Percentiles rank a stretch among this genome's conserved stretches.
These are phyloP conservation scores for Dendrobium huoshanense DNA, from an alignment of 106 monocot species.

Conservation along the genomic window DNA sequence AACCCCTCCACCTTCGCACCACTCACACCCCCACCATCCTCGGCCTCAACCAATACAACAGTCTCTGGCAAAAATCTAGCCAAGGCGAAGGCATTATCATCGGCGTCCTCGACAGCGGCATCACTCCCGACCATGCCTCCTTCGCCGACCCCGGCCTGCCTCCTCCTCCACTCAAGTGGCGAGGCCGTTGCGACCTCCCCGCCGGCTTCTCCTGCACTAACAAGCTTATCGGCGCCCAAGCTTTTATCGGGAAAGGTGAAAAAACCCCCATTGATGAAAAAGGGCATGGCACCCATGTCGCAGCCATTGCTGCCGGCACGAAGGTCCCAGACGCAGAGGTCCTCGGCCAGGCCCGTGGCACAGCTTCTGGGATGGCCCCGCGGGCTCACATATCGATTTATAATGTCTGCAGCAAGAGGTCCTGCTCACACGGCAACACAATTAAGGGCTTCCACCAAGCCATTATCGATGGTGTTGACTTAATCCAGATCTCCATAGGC, in stretches of 20 bases:
- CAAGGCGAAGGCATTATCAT: constrained; percentile 42
- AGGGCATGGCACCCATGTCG: constrained; percentile 40
- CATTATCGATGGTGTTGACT: constrained; percentile 23
- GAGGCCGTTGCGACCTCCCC: constrained; percentile 22
- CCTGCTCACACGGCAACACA: background rate
- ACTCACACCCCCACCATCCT: constrained; percentile 17
- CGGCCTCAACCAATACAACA: background rate
- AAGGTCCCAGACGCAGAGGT: constrained; percentile 18
- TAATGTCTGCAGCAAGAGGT: constrained; percentile 1
- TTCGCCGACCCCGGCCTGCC: constrained; percentile 30
- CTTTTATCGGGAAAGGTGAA: background rate
- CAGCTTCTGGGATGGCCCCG: constrained; percentile 28
- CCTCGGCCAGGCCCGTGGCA: constrained; percentile 25
- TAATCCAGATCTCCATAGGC: constrained; percentile 21
- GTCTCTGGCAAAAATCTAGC: constrained; percentile 15
- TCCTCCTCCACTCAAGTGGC: constrained; percentile 36
- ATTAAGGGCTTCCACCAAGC: constrained; percentile 22
- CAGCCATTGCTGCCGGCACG: constrained; percentile 25
- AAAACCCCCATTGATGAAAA: constrained; percentile 1
- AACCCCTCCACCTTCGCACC: constrained; percentile 4
- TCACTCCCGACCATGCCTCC: constrained; percentile 33
- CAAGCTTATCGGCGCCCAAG: constrained; percentile 37
- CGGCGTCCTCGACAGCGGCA: constrained; percentile 45
- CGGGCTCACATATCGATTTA: constrained; percentile 14
- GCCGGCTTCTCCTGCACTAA: constrained; percentile 22